Conservation (phyloP, 805 yeast species). For the Barnettozyma sp. region DNA sequence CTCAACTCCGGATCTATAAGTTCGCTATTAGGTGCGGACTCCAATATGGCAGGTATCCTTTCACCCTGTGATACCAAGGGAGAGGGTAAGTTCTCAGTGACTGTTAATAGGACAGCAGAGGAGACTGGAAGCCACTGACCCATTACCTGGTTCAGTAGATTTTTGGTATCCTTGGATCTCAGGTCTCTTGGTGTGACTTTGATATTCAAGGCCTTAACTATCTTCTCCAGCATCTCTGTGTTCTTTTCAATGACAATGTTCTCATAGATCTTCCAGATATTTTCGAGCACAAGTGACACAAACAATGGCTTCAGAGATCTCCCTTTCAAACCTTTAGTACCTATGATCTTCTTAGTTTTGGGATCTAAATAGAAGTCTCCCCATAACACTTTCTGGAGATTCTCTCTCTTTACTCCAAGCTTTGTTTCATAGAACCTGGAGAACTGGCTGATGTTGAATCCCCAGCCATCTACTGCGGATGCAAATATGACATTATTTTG, state of each 20-base stretch:
- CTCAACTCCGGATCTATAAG: slow-evolving; percentile 43
- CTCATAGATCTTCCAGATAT: slow-evolving; percentile 86
- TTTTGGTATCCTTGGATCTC: slow-evolving; percentile 68
- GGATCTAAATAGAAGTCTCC: slow-evolving; percentile 90
- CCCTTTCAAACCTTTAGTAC: slow-evolving; percentile 56
- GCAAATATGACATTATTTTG: slow-evolving; percentile 87
- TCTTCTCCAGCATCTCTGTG: slow-evolving; percentile 65
- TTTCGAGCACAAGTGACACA: slow-evolving; percentile 80
- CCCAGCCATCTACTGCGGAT: slow-evolving; percentile 96
- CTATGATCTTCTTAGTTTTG: slow-evolving; percentile 76
- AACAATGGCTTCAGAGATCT: slow-evolving; percentile 69
- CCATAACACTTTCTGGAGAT: slow-evolving; percentile 84
- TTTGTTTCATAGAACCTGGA: slow-evolving; percentile 80
- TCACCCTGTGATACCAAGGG: slow-evolving; percentile 70
- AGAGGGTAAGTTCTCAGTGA: slow-evolving; percentile 78
- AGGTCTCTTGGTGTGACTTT: slow-evolving; percentile 70
- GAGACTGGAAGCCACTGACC: slow-evolving; percentile 95
- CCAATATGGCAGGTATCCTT: slow-evolving; percentile 62
- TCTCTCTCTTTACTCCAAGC: slow-evolving; percentile 75
- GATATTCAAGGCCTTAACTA: slow-evolving; percentile 61
- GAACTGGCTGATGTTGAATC: slow-evolving; percentile 83
- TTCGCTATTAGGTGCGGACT: slow-evolving; percentile 45
- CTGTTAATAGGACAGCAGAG: slow-evolving; percentile 74
- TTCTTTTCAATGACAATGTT: slow-evolving; percentile 59
- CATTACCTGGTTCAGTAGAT: slow-evolving; percentile 58